Evolutionary conservation across 306 rosid species (phyloP), one percentile per base, ranked within the genome.

Genomic region (Pyrus communis): DNA sequence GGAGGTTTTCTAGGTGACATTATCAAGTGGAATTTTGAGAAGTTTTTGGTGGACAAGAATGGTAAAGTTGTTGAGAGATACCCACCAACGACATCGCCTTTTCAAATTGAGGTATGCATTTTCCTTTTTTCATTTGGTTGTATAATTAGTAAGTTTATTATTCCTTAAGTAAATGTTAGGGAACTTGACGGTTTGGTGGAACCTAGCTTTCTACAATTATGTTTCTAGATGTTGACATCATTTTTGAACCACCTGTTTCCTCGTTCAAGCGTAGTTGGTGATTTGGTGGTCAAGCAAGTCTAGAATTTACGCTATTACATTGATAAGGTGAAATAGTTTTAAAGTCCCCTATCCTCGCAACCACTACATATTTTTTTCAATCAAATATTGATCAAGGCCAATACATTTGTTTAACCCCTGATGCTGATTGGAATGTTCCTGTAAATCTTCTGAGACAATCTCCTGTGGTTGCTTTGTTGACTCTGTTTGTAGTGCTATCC

Each of bases 21-120:
- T 61, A 27, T 95, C 66, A 95, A 95, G 85, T 95, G 99, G 99
- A 95, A 95, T 77, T 95, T 92, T 23, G 99, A 95, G 91, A 95
- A 95, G 83, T 95, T 95, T 89, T 87, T 95, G 92, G 84, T 92
- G 75, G 98, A 92, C 84, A 92, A 92, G 79, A 95, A 89, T 79
- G 99, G 99, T 52, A 91, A 90, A 88, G 99, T 95, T 75, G 84
- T 91, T 57, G 96, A 95, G 83, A 88, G 99, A 86, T 92, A 91
- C 77, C 91, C 89, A 14, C 96, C 99, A 35, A 95, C 99, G 35
- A 95, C 99, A 31, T 90, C 97, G 11, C 99, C 98, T 51, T 92
- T 93, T 79, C 99, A 96, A 78, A 93, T 96, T 79, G 99, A 96
- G 99, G 99, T 96, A 83, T 89, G 80, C 33, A 75, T 45, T 74